These are phyloP conservation scores for Mycena galopus DNA, from an alignment of 768 basidiomycete genomes.

Conservation along the genomic window DNA sequence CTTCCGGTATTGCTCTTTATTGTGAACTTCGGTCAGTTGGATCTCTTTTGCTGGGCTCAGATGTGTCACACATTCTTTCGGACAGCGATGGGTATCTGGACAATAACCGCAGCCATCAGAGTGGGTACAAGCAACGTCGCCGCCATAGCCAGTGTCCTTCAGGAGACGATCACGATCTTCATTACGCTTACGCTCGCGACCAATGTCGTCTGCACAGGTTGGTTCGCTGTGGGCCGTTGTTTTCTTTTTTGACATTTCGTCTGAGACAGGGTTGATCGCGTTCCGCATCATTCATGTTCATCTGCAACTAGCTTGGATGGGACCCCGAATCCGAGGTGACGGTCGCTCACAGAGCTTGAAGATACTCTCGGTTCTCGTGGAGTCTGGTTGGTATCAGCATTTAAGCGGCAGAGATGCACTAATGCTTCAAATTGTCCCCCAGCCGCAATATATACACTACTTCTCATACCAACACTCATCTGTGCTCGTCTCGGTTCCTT, in stretches of 20 bases:
- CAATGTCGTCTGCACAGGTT: neutral
- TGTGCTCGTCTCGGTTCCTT: neutral
- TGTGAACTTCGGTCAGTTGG: neutral
- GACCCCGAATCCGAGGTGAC: neutral
- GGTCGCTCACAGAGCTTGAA: neutral
- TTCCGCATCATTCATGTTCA: conserved; percentile 3
- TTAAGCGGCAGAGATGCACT: neutral
- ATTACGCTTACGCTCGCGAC: neutral
- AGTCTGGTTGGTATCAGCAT: neutral
- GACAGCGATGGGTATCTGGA: neutral
- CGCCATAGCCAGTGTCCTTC: neutral
- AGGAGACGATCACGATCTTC: neutral
- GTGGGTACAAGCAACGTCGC: neutral
- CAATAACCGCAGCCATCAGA: neutral
- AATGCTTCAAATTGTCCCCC: neutral
- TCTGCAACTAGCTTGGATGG: neutral
- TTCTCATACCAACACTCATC: neutral
- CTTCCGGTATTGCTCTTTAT: neutral
- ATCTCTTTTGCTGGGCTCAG: neutral
- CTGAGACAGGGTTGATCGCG: neutral
- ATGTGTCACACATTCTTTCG: neutral
- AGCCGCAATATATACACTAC: neutral
- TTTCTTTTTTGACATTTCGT: neutral
- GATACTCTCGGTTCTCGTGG: neutral
- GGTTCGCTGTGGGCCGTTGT: neutral